These are phyloP conservation scores for Pelargonium myrrhifolium DNA, from an alignment of 441 rosid genomes.

Conservation along the genomic window DNA sequence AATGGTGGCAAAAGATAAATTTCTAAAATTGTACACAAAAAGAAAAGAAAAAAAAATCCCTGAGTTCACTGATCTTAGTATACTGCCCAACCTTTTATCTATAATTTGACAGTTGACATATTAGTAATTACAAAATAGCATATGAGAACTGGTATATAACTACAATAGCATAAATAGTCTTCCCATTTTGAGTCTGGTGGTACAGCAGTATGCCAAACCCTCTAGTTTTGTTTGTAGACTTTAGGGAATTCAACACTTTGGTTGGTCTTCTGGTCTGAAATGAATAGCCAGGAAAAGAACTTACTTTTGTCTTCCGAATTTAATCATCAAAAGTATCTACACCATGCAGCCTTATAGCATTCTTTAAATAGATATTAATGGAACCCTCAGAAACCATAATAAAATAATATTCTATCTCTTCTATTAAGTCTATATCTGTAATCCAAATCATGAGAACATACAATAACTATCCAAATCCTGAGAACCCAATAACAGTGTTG, in stretches of 20 bases:
- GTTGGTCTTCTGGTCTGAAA: background rate
- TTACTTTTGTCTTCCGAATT: background rate
- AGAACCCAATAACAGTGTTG: background rate
- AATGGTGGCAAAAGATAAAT: no score
- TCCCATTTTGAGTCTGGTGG: background rate
- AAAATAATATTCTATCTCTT: background rate
- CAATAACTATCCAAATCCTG: no score
- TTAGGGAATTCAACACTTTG: background rate
- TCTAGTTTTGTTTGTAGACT: background rate
- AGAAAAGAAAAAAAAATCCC: background rate
- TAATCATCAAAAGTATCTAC: background rate
- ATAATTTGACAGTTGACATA: background rate
- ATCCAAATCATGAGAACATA: background rate
- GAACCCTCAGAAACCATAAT: background rate
- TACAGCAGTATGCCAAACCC: background rate
- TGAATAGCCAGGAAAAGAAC: background rate
- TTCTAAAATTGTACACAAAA: no score
- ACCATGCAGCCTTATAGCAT: background rate
- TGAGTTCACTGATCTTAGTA: background rate
- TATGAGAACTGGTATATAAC: background rate
- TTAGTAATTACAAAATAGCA: background rate
- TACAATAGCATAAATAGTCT: background rate
- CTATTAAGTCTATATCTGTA: background rate
- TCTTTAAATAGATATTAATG: background rate
- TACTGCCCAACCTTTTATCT: background rate